phyloP scores from a whole-genome alignment of 2,329 filamentous ascomycete genomes.

The Cordyceps farinosa region DNA sequence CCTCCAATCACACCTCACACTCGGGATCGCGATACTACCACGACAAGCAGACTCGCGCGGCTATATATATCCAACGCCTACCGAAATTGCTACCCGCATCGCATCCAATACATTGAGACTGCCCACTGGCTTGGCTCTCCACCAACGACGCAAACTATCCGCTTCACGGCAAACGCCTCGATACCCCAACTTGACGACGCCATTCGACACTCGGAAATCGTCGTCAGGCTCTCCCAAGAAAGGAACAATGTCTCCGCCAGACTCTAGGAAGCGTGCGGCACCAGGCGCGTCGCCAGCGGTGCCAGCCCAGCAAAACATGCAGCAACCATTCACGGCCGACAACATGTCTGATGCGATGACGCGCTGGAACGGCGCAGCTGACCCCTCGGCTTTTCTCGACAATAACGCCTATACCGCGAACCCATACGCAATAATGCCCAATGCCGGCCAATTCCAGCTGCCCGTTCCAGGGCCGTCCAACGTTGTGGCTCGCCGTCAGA shows the following conservation, averaged over 20 bases:
- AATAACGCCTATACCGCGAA: slow-evolving; percentile 32
- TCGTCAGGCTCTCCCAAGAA: not conserved
- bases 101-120: not conserved
- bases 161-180: not conserved
- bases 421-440: slow-evolving; percentile 38
- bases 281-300: slow-evolving; percentile 65
- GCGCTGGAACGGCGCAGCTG: slow-evolving; percentile 41
- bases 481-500: slow-evolving; percentile 49
- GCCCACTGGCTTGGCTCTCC: slow-evolving; percentile 1
- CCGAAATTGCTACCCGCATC: not conserved
- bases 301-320: slow-evolving; percentile 49
- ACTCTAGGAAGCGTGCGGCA: slow-evolving; percentile 68
- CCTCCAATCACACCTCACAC: not conserved
- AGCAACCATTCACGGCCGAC: slow-evolving; percentile 44
- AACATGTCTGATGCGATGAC: slow-evolving; percentile 47
- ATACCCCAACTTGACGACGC: not conserved
- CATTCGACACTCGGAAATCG: not conserved
- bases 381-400: slow-evolving; percentile 38
- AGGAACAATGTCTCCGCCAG: slow-evolving; percentile 44
- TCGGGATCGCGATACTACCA: not conserved
- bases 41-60: not conserved
- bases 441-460: slow-evolving; percentile 33
- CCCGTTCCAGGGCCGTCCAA: slow-evolving; percentile 40
- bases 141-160: not conserved
- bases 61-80: not conserved